Evolutionary conservation across 1,284 basidiomycete genomes (phyloP).

Genomic region (Naganishia cerealis): DNA sequence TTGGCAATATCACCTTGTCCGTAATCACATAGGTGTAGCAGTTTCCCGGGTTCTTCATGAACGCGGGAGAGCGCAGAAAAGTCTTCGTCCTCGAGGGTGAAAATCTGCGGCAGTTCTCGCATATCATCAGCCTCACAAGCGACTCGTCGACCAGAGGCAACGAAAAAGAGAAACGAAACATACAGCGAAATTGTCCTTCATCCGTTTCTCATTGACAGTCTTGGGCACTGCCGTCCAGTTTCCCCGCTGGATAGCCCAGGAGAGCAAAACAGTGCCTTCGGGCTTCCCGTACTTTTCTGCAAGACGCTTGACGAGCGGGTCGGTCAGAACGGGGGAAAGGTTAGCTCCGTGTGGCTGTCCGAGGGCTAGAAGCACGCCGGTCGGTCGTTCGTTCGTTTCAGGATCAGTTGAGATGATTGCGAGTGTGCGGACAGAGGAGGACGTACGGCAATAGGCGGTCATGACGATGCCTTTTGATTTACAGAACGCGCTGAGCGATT

Average conservation of each 20-base stretch:
- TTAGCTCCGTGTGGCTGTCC: slow-evolving; percentile 21
- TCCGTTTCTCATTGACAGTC: slow-evolving; percentile 29
- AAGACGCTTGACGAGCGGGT: slow-evolving; percentile 24
- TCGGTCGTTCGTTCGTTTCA: too few relatives aligned
- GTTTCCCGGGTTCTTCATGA: slow-evolving; percentile 33
- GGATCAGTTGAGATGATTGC: too few relatives aligned
- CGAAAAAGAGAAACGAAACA: slow-evolving; percentile 7
- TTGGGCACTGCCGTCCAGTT: slow-evolving; percentile 37
- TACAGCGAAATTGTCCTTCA: slow-evolving; percentile 35
- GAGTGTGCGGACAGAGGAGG: neutral
- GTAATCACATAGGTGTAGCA: slow-evolving; percentile 28
- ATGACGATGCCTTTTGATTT: slow-evolving; percentile 32
- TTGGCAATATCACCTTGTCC: slow-evolving; percentile 24
- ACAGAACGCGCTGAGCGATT: slow-evolving; percentile 27
- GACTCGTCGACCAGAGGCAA: neutral
- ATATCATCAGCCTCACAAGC: neutral
- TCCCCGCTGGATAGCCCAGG: slow-evolving; percentile 33
- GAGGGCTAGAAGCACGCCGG: slow-evolving; percentile 10
- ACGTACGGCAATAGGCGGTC: slow-evolving; percentile 33
- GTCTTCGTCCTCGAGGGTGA: slow-evolving; percentile 24
- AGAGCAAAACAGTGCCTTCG: slow-evolving; percentile 27
- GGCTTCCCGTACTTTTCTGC: slow-evolving; percentile 31
- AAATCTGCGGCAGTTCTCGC: slow-evolving; percentile 4
- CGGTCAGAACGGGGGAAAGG: slow-evolving; percentile 17
- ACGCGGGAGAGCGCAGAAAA: slow-evolving; percentile 30